Conservation (phyloP, 2,329 filamentous ascomycete genomes). For the Hysterium pulicare region DNA sequence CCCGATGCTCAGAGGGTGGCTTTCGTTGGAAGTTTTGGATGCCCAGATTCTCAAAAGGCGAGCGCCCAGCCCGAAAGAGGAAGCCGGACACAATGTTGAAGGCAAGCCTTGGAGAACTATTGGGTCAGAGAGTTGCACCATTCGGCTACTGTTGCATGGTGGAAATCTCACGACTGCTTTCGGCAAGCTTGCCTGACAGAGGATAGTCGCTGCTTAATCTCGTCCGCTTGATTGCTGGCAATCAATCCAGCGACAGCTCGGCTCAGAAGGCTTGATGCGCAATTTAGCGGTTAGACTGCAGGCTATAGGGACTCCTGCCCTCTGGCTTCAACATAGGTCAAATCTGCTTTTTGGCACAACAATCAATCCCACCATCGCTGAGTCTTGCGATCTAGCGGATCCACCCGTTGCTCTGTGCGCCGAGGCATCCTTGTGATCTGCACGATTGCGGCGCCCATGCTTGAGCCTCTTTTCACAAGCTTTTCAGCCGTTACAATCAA, state of each 20-base stretch:
- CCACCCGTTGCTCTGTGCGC: background rate
- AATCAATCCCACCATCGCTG: background rate
- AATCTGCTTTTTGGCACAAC: background rate
- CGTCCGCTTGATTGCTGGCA: conserved; percentile 9
- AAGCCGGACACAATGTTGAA: too few species aligned
- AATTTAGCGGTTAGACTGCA: conserved; percentile 14
- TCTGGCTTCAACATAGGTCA: conserved; percentile 6
- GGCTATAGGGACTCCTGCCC: conserved; percentile 4
- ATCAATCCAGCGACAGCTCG: conserved; percentile 14
- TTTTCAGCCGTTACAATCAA: conserved; percentile 6
- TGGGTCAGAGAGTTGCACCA: background rate
- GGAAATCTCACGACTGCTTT: conserved; percentile 9
- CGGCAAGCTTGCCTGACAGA: conserved; percentile 13
- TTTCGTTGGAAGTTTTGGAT: too few species aligned
- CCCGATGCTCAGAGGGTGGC: background rate
- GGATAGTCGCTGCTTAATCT: conserved; percentile 14
- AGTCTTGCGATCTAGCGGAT: conserved; percentile 3
- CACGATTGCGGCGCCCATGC: conserved; percentile 4
- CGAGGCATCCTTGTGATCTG: conserved; percentile 6
- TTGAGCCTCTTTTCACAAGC: conserved; percentile 12
- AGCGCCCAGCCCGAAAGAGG: too few species aligned
- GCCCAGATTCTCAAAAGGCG: conserved; percentile 1
- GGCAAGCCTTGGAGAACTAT: too few species aligned
- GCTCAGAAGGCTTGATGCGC: conserved; percentile 13
- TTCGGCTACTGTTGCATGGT: conserved; percentile 8